Evolutionary conservation across 139 green algal species (phyloP), one percentile per base, ranked within the genome.

Genomic region (Pleodorina starrii): DNA sequence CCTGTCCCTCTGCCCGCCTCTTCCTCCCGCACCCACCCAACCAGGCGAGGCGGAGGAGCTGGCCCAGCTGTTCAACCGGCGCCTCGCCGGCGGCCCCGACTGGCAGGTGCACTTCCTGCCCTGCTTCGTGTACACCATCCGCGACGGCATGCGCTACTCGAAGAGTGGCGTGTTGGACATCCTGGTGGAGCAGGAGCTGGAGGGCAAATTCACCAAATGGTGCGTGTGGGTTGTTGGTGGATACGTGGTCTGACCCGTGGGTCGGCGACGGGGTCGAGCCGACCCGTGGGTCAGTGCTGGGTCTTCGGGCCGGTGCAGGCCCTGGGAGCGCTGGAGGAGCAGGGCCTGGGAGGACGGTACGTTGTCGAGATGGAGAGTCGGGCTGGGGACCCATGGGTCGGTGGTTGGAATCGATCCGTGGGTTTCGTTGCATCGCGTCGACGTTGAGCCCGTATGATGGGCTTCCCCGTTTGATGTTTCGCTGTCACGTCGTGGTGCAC

Each of bases 181-280:
- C 17, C 57, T 90, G 59, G 83, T 90, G 44, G 91, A 93, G 78
- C 35, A 91, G 76, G 89, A 92, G 88, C 91, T 93, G 68, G 91
- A 93, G 66, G 87, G 81, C 25, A 43, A 63, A 38, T 93, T 86
- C 66, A 83, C 72, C 25, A 94, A 94, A 48, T 94, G 91, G 90
- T 91, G 73, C 50, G 50, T 14, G 14, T 14, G 50, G 14, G 50
- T 25, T 17, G 14, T 60, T 14, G 50, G 50, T 60, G 50, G 14
- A 60, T 60, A n/a, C n/a, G n/a, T n/a, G n/a, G n/a, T n/a, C n/a
- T n/a, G n/a, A n/a, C n/a, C n/a, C n/a, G 50, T 60, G 50, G 14
- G 50, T 60, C 14, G 14, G 50, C 14, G 50, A 60, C 14, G 50
- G 14, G 50, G 50, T 25, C 50, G 17, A 60, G 17, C 50, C 14